Percentiles rank a stretch among this genome's conserved stretches.
phyloP scores from a whole-genome alignment of 2,329 filamentous ascomycete species.

The Xylaria sp. region DNA sequence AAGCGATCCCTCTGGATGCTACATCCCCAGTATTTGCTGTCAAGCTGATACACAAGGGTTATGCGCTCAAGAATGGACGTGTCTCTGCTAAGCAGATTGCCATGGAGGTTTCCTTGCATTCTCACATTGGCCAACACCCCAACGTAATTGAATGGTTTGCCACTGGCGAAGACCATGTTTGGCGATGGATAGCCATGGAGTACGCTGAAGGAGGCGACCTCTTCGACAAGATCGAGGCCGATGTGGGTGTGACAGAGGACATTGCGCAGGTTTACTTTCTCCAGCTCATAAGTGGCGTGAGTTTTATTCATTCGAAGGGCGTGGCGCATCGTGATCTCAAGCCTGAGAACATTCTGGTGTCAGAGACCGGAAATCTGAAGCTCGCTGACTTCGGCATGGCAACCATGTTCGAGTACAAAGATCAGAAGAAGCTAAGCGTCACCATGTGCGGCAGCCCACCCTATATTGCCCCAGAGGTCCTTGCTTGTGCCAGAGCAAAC shows the following conservation, averaged over 20 bases:
- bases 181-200: constrained; percentile 99
- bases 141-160: constrained; percentile 94
- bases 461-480: constrained; percentile 93
- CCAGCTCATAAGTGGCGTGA: constrained; percentile 83
- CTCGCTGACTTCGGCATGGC: constrained; percentile 96
- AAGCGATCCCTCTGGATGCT: constrained; percentile 70
- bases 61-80: constrained; percentile 82
- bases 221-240: constrained; percentile 98
- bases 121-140: constrained; percentile 78
- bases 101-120: constrained; percentile 88
- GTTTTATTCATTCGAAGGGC: constrained; percentile 93
- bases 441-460: constrained; percentile 94
- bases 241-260: constrained; percentile 88
- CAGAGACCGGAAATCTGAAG: constrained; percentile 79
- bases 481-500: constrained; percentile 46
- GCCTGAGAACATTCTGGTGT: constrained; percentile 92
- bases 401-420: constrained; percentile 86
- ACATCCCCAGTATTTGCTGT: constrained; percentile 82
- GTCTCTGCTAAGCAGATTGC: constrained; percentile 83
- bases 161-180: constrained; percentile 75
- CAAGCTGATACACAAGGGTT: constrained; percentile 97
- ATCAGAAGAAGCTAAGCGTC: constrained; percentile 71
- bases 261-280: constrained; percentile 96
- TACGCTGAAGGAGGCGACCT: constrained; percentile 90
- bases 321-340: constrained; percentile 89